Conservation (phyloP, 2,329 filamentous ascomycete species). For the Pyrenophora teres region DNA sequence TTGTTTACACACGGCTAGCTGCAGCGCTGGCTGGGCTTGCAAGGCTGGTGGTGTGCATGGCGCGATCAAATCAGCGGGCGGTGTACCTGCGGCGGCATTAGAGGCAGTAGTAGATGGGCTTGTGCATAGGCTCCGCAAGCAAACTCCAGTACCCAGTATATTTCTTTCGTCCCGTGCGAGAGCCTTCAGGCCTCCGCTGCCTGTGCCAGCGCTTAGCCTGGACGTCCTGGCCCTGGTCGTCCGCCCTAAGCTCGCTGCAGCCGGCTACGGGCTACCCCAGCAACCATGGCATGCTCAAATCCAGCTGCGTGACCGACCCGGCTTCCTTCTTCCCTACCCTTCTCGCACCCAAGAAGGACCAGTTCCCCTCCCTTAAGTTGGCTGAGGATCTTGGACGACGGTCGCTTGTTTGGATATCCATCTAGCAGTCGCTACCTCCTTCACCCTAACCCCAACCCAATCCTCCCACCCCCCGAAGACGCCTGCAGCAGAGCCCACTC, state of each 20-base stretch:
- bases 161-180: conserved; percentile 23
- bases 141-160: conserved; percentile 22
- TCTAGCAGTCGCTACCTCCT: conserved; percentile 30
- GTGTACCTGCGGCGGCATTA: conserved; percentile 21
- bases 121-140: conserved; percentile 23
- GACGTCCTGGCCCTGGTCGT: conserved; percentile 31
- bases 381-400: conserved; percentile 31
- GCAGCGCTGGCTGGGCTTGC: conserved; percentile 13
- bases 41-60: conserved; percentile 6
- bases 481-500: conserved; percentile 14
- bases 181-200: conserved; percentile 31
- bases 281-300: conserved; percentile 43
- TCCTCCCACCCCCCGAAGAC: conserved; percentile 9
- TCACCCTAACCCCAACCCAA: too few relatives aligned
- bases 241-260: conserved; percentile 34
- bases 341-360: conserved; percentile 49
- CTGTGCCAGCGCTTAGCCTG: conserved; percentile 32
- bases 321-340: conserved; percentile 41
- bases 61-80: conserved; percentile 19
- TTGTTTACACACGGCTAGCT: conserved; percentile 23
- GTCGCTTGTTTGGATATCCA: conserved; percentile 29
- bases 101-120: conserved; percentile 18
- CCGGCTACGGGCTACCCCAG: conserved; percentile 34
- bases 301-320: conserved; percentile 41
- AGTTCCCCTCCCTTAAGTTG: conserved; percentile 27